Evolutionary conservation across 192 early-diverging fungal species (phyloP), one percentile per base, ranked within the genome.

Genomic region (Podila clonocystis): DNA sequence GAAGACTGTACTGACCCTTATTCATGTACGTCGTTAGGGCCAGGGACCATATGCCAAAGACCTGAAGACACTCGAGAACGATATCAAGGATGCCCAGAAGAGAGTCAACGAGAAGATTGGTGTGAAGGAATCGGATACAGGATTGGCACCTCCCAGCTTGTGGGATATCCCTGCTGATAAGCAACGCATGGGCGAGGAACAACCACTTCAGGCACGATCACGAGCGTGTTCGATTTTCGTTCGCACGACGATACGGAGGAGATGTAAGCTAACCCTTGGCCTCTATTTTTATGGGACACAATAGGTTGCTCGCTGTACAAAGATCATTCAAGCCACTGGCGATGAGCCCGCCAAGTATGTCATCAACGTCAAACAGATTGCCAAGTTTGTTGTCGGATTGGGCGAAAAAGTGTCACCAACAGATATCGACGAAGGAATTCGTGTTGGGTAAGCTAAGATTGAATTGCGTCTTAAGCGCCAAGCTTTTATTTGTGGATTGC

Each of bases 151-250:
- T 63, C 98, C 98, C 58, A 98, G 96, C 74, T 85, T 98, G 75
- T 99, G 98, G 98, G 98, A 99, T 84, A 93, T 99, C 63, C 98
- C 97, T 58, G 96, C 97, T 11, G 98, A 99, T 86, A 98, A 98
- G 89, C 97, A 98, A 82, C 88, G 97, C 45, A 97, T 97, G 93
- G 89, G 90, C 73, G 96, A 98, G 77, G 97, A 99, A 80, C 97
- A 98, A 61, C 92, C 95, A 31, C 82, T 97, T 61, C 95, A 95
- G 85, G 94, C 90, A 82, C 24, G 64, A 36, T n/a, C 48, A 62
- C 19, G 5, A 52, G 13, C 4, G 13, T 45, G 12, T 15, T 45
- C 13, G 4, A 17, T 45, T 45, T 45, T 17, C 41, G 2, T 45
- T 2, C 3, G 41, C 41, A 45, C 41, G 15, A 45, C 41, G 2